These are phyloP conservation scores for Linderina pennispora DNA, from an alignment of 192 early-diverging fungal genomes.

Conservation along the genomic window DNA sequence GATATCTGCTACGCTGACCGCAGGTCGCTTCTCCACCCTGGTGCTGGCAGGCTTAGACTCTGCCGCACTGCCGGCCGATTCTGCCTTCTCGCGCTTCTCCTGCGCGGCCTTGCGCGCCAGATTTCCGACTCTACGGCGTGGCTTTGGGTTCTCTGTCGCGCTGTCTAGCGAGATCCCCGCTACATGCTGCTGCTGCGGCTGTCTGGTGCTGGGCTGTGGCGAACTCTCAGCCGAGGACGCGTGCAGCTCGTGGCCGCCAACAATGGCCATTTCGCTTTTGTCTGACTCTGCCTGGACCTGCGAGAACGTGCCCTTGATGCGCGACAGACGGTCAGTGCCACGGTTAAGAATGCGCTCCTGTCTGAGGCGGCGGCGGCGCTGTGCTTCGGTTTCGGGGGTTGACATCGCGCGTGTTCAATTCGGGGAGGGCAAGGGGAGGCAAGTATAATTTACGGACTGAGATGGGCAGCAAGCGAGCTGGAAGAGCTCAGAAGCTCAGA, in stretches of 20 bases:
- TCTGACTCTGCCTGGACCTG: constrained; percentile 24
- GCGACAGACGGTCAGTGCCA: constrained; percentile 32
- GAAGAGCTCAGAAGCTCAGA: too few relatives aligned
- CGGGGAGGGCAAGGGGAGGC: too few relatives aligned
- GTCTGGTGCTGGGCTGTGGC: too few relatives aligned
- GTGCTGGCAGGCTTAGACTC: not conserved
- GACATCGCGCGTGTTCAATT: not conserved
- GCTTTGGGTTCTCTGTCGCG: constrained; percentile 1
- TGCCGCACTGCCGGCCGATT: not conserved
- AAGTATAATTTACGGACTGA: too few relatives aligned
- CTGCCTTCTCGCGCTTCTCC: constrained; percentile 8
- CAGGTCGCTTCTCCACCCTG: not conserved
- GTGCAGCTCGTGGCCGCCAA: constrained; percentile 32
- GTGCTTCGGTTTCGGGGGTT: constrained; percentile 22
- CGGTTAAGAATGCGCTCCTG: constrained; percentile 44
- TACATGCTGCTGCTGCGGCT: constrained; percentile 4
- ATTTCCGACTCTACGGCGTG: constrained; percentile 33
- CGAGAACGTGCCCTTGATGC: constrained; percentile 32
- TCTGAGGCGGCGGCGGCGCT: constrained; percentile 28
- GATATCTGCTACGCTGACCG: constrained; percentile 10
- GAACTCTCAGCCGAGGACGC: not conserved
- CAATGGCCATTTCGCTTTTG: constrained; percentile 18
- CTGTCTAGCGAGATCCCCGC: constrained; percentile 15
- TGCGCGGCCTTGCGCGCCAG: constrained; percentile 32
- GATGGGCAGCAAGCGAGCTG: too few relatives aligned